phyloP scores from a whole-genome alignment of 2,329 filamentous ascomycete species.

The Arthrinium puccinioides region DNA sequence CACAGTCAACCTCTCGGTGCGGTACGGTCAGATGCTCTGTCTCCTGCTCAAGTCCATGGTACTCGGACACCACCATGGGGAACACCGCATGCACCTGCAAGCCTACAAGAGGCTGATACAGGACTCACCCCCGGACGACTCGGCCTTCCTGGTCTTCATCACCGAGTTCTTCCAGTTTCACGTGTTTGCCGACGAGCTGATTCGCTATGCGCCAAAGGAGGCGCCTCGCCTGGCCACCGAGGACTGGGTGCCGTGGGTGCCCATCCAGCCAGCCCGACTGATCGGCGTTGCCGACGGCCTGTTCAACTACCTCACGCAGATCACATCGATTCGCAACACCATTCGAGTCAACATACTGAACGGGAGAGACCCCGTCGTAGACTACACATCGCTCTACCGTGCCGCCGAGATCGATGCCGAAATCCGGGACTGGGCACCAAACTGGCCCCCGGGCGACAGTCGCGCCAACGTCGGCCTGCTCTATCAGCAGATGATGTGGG shows the following conservation, averaged over 20 bases:
- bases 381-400: slow-evolving; percentile 64
- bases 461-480: slow-evolving; percentile 49
- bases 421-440: slow-evolving; percentile 67
- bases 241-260: slow-evolving; percentile 32
- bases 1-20: slow-evolving; percentile 41
- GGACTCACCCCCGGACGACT: slow-evolving; percentile 52
- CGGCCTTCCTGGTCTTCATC: slow-evolving; percentile 56
- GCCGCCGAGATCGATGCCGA: slow-evolving; percentile 70
- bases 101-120: slow-evolving; percentile 68
- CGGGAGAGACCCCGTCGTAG: slow-evolving; percentile 59
- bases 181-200: slow-evolving; percentile 56
- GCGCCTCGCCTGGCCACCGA: slow-evolving; percentile 32
- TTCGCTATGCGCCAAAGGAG: slow-evolving; percentile 37
- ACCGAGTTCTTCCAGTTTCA: slow-evolving; percentile 85
- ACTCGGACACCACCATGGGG: slow-evolving; percentile 51
- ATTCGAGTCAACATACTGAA: slow-evolving; percentile 61
- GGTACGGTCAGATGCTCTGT: slow-evolving; percentile 58
- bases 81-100: slow-evolving; percentile 73
- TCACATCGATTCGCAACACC: slow-evolving; percentile 67
- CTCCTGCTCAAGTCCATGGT: slow-evolving; percentile 50
- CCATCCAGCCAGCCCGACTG: slow-evolving; percentile 47
- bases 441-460: slow-evolving; percentile 49
- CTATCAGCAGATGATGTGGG: slow-evolving; percentile 61
- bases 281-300: slow-evolving; percentile 78
- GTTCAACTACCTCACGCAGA: slow-evolving; percentile 70